Base-by-base conservation (phyloP, 257 asterid species). In the Solanum neorickii region DNA sequence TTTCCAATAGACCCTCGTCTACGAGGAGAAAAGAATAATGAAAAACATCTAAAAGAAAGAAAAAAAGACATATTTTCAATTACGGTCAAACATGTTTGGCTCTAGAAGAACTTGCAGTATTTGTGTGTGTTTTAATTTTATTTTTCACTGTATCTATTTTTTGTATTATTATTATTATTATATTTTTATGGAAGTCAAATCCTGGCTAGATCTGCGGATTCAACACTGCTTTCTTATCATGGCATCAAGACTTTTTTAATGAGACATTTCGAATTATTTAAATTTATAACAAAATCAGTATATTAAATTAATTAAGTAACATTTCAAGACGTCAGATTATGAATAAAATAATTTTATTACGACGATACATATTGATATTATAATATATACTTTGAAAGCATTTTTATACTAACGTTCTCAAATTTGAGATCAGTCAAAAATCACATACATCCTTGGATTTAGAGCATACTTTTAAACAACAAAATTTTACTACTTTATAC, bases 1-100 rank as follows among this genome's bases (percentile, higher is more conserved):
- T 35, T 35, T 35, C 0, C 7, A 5, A 35, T 35, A 35, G 39
- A 35, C 39, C 1, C 39, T 35, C 7, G 39, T 35, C 7, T 35
- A 35, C 1, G 0, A 1, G 5, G 5, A 1, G 5, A 35, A 35
- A 35, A 35, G 3, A 33, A 33, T 33, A 33, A 2, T 2, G 2
- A 37, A 37, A 37, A 37, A 37, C 7, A 37, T 37, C 7, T 1
- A 37, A 6, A n/a, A 65, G 7, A 5, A n/a, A 25, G 27, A 5
- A n/a, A 14, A 14, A 13, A 13, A 12, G 14, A 23, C 42, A 39
- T 21, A 60, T 8, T 69, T 69, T 29, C 1, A 69, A 29, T 7
- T 29, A 14, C 23, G 12, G 41, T 69, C 75, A 69, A 69, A 69
- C 39, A 27, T 1, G 37, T 6, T 69, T 14, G 69, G 69, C 69